Evolutionary conservation across 176 grass and related monocot genomes (phyloP).

Genomic region (Cenchrus fungigraminus): DNA sequence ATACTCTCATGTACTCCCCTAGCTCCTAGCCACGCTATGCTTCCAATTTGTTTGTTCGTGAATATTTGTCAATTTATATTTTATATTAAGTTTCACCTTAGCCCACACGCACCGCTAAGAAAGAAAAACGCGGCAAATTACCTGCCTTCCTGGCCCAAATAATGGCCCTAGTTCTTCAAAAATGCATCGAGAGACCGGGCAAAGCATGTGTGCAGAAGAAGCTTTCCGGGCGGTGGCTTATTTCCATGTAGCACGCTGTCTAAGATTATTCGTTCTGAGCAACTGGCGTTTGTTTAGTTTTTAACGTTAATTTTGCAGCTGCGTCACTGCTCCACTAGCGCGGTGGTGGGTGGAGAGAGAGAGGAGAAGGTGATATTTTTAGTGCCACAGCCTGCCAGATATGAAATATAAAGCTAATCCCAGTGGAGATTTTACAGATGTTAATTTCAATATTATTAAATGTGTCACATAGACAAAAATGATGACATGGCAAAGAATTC

Average conservation of each 20-base stretch:
- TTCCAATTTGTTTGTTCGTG: neutral
- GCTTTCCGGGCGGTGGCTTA: neutral
- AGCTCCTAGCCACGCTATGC: no score
- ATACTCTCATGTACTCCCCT: no score
- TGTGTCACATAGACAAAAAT: no score
- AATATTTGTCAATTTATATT: neutral
- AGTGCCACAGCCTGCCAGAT: constrained; percentile 6
- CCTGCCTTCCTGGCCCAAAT: neutral
- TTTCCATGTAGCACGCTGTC: constrained; percentile 8
- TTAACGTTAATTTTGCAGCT: constrained; percentile 12
- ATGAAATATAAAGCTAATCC: neutral
- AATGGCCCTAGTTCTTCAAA: neutral
- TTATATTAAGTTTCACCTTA: neutral
- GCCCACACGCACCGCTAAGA: no score
- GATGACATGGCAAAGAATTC: no score
- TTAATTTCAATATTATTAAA: no score
- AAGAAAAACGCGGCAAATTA: neutral
- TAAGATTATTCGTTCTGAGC: neutral
- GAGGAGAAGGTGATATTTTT: neutral
- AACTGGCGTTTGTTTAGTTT: neutral
- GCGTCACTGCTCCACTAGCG: constrained; percentile 41
- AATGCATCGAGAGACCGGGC: neutral
- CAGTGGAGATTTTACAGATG: no score
- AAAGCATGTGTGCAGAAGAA: neutral
- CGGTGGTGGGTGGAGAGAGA: constrained; percentile 15